A percentile compares a stretch with the other conserved stretches of the same genome.
phyloP scores from a whole-genome alignment of 2,329 filamentous ascomycete genomes.

The Alternaria infectoria region DNA sequence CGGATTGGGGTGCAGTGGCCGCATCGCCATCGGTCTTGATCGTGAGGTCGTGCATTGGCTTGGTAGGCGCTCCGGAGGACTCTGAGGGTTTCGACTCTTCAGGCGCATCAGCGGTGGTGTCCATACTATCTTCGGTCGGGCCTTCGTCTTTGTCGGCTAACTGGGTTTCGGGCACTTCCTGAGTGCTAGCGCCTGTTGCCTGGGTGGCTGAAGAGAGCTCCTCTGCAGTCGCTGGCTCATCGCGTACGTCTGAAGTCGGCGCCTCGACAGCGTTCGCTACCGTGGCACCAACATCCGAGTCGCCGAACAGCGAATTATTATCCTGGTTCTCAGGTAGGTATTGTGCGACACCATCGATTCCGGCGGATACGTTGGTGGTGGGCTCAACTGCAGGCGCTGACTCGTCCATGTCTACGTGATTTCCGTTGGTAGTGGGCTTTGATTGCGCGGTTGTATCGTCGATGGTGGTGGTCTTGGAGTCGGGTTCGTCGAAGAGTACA shows the following conservation, averaged over 20 bases:
- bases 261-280: conserved; percentile 51
- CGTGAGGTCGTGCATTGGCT: conserved; percentile 42
- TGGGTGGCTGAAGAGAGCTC: conserved; percentile 22
- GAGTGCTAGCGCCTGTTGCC: conserved; percentile 32
- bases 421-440: conserved; percentile 40
- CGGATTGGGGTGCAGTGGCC: conserved; percentile 15
- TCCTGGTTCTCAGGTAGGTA: conserved; percentile 52
- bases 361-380: conserved; percentile 50
- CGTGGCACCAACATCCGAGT: conserved; percentile 34
- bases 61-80: conserved; percentile 33
- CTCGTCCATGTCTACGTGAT: conserved; percentile 30
- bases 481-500: conserved; percentile 45
- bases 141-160: conserved; percentile 19
- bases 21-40: conserved; percentile 32
- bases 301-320: conserved; percentile 49
- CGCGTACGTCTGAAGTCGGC: conserved; percentile 45
- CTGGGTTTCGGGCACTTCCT: conserved; percentile 41
- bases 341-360: conserved; percentile 52
- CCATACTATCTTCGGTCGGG: conserved; percentile 34
- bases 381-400: conserved; percentile 42
- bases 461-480: conserved; percentile 22
- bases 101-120: conserved; percentile 27
- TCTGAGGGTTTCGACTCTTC: conserved; percentile 18
- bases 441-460: conserved; percentile 28
- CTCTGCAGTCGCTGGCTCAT: conserved; percentile 27